Evolutionary conservation across 164 flowering plant genomes (phyloP).

Genomic region (Umbellularia californica): DNA sequence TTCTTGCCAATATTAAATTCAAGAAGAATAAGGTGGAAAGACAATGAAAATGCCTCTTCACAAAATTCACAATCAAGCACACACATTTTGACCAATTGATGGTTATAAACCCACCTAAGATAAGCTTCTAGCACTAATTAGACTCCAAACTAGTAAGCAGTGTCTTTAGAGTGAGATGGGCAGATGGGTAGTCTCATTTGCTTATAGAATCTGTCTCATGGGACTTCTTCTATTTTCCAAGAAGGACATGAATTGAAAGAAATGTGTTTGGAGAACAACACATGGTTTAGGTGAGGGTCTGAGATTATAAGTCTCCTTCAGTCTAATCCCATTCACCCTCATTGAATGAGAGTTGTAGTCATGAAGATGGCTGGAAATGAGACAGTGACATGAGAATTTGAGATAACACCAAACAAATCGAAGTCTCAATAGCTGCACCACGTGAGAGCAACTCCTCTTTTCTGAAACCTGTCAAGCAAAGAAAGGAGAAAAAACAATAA

Average conservation of each 20-base stretch:
- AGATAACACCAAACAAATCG: conserved; percentile 1
- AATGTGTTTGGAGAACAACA: not conserved
- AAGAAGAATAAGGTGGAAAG: too few relatives aligned
- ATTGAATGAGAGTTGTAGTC: not conserved
- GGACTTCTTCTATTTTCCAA: not conserved
- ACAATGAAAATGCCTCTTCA: too few relatives aligned
- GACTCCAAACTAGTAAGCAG: not conserved
- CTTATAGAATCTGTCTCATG: not conserved
- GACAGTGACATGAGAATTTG: not conserved
- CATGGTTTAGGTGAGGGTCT: not conserved
- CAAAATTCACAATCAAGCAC: too few relatives aligned
- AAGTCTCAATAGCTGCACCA: conserved; percentile 6
- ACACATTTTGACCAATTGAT: not conserved
- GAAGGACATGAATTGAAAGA: not conserved
- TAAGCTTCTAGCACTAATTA: not conserved
- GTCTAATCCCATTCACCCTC: not conserved
- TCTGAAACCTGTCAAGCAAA: not conserved
- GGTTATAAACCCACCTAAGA: not conserved
- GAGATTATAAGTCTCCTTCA: not conserved
- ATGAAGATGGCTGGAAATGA: not conserved
- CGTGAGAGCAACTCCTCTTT: not conserved
- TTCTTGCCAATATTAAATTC: too few relatives aligned
- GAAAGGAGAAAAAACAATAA: not conserved
- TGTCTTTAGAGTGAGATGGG: not conserved
- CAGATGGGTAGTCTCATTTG: not conserved